phyloP scores from a whole-genome alignment of 75 land plant species.

The Selaginella moellendorffii region DNA sequence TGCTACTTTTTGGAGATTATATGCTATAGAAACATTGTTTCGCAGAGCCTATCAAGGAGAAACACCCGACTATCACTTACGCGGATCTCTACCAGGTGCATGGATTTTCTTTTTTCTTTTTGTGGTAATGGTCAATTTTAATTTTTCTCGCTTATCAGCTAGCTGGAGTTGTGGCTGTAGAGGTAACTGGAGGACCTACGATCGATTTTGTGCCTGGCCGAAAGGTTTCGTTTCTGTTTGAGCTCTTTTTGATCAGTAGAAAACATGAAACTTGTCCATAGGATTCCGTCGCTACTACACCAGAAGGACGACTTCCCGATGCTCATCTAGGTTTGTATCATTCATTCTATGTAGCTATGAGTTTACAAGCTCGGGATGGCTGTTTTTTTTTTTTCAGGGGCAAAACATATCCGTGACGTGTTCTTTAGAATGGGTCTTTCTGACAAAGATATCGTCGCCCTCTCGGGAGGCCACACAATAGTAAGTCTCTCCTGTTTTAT shows the following conservation, averaged over 20 bases:
- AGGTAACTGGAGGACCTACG: conserved; percentile 88
- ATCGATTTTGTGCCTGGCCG: conserved; percentile 84
- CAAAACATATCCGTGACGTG: conserved; percentile 62
- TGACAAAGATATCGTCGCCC: conserved; percentile 84
- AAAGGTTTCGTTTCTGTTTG: conserved; percentile 31
- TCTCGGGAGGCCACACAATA: conserved; percentile 93
- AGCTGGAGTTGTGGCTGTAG: conserved; percentile 97
- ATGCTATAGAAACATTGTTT: conserved; percentile 12
- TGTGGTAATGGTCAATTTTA: neutral
- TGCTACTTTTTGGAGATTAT: neutral
- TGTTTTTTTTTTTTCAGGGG: conserved; percentile 27
- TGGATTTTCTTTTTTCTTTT: neutral
- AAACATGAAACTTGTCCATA: conserved; percentile 18
- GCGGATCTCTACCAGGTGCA: conserved; percentile 99
- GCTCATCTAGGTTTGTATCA: conserved; percentile 48
- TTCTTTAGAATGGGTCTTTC: conserved; percentile 69
- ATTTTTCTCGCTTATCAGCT: conserved; percentile 30
- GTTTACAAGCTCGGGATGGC: neutral
- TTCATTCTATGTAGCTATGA: neutral
- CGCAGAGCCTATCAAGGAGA: conserved; percentile 63
- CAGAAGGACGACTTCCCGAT: conserved; percentile 86
- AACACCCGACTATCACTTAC: conserved; percentile 64
- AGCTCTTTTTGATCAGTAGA: neutral
- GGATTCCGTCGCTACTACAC: conserved; percentile 43
- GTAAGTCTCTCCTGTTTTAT: conserved; percentile 23